Conservation (phyloP, 345 rosid genomes). For the Zanthoxylum bungeanum region DNA sequence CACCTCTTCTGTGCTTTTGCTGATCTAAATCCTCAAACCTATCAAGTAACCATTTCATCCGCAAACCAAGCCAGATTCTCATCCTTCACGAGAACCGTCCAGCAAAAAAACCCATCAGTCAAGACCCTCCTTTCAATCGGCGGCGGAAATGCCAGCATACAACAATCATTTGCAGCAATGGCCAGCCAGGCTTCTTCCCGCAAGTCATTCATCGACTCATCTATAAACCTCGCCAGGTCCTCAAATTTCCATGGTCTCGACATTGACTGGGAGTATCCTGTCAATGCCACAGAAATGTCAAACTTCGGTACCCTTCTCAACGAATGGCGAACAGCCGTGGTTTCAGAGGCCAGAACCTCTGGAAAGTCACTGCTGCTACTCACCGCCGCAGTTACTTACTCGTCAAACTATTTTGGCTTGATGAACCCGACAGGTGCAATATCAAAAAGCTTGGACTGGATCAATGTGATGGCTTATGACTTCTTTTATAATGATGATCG, state of each 20-base stretch:
- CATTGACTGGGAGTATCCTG: slow-evolving; percentile 42
- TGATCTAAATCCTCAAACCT: slow-evolving; percentile 34
- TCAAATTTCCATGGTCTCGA: slow-evolving; percentile 39
- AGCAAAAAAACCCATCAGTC: slow-evolving; percentile 29
- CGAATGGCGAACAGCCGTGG: slow-evolving; percentile 35
- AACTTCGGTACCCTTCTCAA: slow-evolving; percentile 24
- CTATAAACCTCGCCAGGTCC: slow-evolving; percentile 26
- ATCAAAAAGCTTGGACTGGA: slow-evolving; percentile 49
- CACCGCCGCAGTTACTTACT: slow-evolving; percentile 34
- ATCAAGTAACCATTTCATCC: slow-evolving; percentile 40
- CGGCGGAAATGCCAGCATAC: slow-evolving; percentile 20
- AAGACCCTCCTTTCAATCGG: slow-evolving; percentile 44
- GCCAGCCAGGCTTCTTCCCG: slow-evolving; percentile 31
- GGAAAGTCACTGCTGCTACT: slow-evolving; percentile 23
- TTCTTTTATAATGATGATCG: slow-evolving; percentile 14
- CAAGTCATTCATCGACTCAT: slow-evolving; percentile 33
- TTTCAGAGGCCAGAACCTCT: slow-evolving; percentile 25
- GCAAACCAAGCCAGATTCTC: slow-evolving; percentile 38
- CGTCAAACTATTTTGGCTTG: neutral
- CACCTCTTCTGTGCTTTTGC: slow-evolving; percentile 61
- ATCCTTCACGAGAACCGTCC: slow-evolving; percentile 28
- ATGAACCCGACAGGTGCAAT: slow-evolving; percentile 25
- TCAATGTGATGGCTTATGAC: slow-evolving; percentile 47
- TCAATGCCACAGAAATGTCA: slow-evolving; percentile 23
- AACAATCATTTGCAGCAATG: slow-evolving; percentile 22